Conservation (phyloP, 352 stramenopile genomes). For the Globisporangium polare region DNA sequence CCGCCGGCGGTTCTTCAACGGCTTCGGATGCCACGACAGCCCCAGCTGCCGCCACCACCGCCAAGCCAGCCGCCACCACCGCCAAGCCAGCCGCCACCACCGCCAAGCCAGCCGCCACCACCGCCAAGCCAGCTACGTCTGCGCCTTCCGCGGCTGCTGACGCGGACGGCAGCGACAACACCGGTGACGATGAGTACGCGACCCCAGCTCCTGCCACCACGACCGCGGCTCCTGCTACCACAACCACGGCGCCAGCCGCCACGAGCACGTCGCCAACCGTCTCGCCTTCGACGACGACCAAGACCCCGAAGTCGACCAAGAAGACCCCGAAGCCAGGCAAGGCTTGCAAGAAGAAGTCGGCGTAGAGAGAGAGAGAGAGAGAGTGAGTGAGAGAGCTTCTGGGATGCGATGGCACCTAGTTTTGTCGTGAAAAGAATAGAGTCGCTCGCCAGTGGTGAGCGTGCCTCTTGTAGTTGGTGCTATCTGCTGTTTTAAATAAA, state of each 20-base stretch:
- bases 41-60: background rate
- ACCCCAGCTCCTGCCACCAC: conserved; percentile 4
- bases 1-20: conserved; percentile 2
- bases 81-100: conserved; percentile 1
- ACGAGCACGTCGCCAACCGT: conserved; percentile 6
- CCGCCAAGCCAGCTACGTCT: conserved; percentile 7
- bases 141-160: conserved; percentile 4
- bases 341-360: conserved; percentile 15
- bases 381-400: no score
- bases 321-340: conserved; percentile 10
- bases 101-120: background rate
- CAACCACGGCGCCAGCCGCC: conserved; percentile 4
- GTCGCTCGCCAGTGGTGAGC: no score
- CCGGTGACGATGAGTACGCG: conserved; percentile 8
- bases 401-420: background rate
- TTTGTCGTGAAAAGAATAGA: background rate
- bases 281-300: conserved; percentile 2
- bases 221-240: conserved; percentile 1
- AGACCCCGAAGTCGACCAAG: conserved; percentile 13
- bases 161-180: background rate
- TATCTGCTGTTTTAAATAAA: no score
- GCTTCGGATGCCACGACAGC: background rate
- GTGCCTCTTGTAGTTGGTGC: no score
- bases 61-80: background rate
- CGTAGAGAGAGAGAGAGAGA: background rate